Evolutionary conservation across 768 basidiomycete genomes (phyloP).

Genomic region (Hygrocybe punicea): DNA sequence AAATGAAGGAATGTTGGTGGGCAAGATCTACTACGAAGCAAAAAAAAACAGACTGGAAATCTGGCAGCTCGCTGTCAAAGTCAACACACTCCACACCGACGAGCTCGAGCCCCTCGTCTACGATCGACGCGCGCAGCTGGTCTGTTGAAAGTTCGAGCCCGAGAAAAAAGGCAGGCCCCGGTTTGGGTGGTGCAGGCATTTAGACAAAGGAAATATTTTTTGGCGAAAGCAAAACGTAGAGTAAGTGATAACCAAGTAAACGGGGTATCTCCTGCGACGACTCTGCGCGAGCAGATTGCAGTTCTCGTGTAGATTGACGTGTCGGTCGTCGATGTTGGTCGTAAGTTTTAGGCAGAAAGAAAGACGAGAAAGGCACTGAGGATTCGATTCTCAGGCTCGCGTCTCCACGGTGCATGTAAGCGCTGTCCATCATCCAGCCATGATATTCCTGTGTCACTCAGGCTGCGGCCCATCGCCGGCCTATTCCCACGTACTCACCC

Average conservation of each 20-base stretch:
- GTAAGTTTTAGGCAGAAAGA: not conserved
- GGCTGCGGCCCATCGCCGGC: too few relatives aligned
- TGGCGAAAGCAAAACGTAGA: not conserved
- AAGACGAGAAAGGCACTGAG: not conserved
- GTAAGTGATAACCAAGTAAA: not conserved
- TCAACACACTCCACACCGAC: conserved; percentile 80
- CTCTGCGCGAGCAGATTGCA: not conserved
- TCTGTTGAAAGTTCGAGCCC: conserved; percentile 84
- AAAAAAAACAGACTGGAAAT: conserved; percentile 67
- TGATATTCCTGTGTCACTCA: not conserved
- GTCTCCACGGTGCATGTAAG: conserved; percentile 6
- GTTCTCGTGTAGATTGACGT: not conserved
- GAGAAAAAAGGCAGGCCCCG: conserved; percentile 61
- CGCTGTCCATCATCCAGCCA: conserved; percentile 1
- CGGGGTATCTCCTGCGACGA: not conserved
- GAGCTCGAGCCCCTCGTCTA: conserved; percentile 79
- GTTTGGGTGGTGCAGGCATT: conserved; percentile 46
- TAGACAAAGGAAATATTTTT: conserved; percentile 1
- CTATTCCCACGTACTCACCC: too few relatives aligned
- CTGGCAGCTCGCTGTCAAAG: conserved; percentile 74
- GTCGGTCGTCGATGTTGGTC: not conserved
- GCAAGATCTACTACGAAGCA: conserved; percentile 14
- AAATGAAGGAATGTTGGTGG: conserved; percentile 11
- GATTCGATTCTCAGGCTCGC: conserved; percentile 12
- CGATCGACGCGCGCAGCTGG: conserved; percentile 76